Base-by-base conservation (phyloP, 768 basidiomycete genomes). In the Boletus coccyginus region DNA sequence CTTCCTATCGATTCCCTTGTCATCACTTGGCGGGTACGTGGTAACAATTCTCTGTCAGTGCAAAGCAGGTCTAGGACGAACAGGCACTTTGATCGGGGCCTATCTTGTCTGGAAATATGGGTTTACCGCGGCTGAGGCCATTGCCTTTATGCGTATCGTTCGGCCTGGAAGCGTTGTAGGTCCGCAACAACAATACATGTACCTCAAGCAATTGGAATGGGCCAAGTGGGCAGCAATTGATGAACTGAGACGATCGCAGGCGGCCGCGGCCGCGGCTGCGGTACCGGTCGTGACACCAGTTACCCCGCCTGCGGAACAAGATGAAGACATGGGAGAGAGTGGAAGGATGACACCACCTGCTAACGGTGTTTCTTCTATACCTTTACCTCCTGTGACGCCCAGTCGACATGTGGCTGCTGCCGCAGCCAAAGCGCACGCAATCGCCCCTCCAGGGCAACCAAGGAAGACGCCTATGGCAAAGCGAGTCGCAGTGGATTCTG, bases 21-120 rank as follows among this genome's bases (percentile, higher is more conserved):
- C 27, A 52, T 53, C 55, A 27, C 51, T 47, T 53, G 35, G 48
- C 40, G 66, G 56, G 41, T 55, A 56, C 61, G 40, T 62, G 45
- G 67, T 65, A 58, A 68, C 55, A 56, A 52, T 53, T 31, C 52
- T 57, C 49, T 55, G 51, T 16, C 70, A 96, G 89, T 97, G 94
- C 71, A 96, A 96, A 78, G 97, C 97, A 47, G 97, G 97, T 41
- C 80, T 99, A 12, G 97, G 97, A 24, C 81, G 97, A 53, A 98
- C 97, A 7, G 97, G 97, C 5, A 96, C 94, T 5, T 79, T 99
- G 56, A 96, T 99, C 58, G 97, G 97, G 36, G 97, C 96, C 10
- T 98, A 98, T 78, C 81, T 99, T 53, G 92, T 97, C 58, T 99
- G 97, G 91, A 98, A 98, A 73, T 96, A 98, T 65, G 92, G 92